Conservation (phyloP, 768 basidiomycete species). For the Panaeolus papilionaceus region DNA sequence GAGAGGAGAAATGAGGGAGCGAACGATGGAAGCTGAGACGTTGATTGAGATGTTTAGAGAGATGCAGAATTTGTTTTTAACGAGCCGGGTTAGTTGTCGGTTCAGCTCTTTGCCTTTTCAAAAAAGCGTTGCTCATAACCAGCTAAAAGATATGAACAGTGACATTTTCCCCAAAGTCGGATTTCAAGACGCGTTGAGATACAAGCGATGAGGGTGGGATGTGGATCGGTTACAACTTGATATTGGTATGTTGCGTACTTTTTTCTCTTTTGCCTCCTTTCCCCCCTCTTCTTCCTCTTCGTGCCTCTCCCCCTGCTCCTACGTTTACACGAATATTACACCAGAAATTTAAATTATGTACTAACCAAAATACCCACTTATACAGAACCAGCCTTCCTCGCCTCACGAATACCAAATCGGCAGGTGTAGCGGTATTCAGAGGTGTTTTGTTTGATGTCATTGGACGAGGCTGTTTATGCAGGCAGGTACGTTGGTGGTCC, state of each 20-base stretch:
- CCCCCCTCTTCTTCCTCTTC: background rate
- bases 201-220: conserved; percentile 75
- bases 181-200: conserved; percentile 44
- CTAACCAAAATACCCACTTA: background rate
- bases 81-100: conserved; percentile 65
- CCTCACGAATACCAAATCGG: conserved; percentile 53
- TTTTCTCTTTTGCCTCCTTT: background rate
- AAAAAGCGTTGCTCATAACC: background rate
- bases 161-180: conserved; percentile 69
- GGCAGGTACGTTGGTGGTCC: conserved; percentile 46
- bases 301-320: background rate
- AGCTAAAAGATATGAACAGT: conserved; percentile 26
- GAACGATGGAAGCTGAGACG: conserved; percentile 81
- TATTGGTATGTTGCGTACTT: conserved; percentile 51
- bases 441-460: conserved; percentile 76
- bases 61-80: conserved; percentile 83
- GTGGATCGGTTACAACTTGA: conserved; percentile 78
- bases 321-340: too few species aligned
- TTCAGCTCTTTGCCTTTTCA: background rate
- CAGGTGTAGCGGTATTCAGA: conserved; percentile 72
- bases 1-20: too few species aligned
- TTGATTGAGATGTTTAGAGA: conserved; percentile 90
- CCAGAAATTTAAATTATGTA: background rate
- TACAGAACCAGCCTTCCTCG: conserved; percentile 65
- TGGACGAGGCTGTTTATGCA: conserved; percentile 90